Evolutionary conservation across 345 rosid genomes (phyloP), one percentile per base, ranked within the genome.

Genomic region (Xanthoceras sorbifolium): DNA sequence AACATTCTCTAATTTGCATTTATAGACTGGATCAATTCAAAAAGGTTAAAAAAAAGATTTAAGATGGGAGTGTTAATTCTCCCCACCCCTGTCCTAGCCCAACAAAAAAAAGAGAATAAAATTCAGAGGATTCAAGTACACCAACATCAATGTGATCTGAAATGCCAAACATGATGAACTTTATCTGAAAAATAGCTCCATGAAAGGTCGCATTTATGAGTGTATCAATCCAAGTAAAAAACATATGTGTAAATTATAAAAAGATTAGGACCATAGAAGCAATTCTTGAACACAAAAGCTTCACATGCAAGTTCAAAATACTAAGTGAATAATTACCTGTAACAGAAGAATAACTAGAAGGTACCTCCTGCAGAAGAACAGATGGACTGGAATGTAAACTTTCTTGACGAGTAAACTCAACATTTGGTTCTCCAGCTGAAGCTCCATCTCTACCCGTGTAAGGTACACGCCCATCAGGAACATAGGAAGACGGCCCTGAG

Each of bases 291-390:
- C 72, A 89, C 83, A 84, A n/a, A n/a, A 83, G 86, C 85, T 83
- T 84, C 87, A 85, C 78, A 83, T 63, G 84, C 86, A 87, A 88
- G 77, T 83, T 71, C 81, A 83, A 84, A 84, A 82, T 80, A 79
- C 87, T 78, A 83, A 86, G 88, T 86, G 84, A 89, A 87, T 81
- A 71, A 87, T 97, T 97, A 97, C 98, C 99, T 97, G 99, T 77
- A 84, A 89, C 90, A 85, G 99, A 91, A 91, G 98, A 97, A 97
- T 97, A 92, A 94, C 98, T 91, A 94, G 92, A 97, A 97, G 99
- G 91, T 97, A 94, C 99, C 98, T 97, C 99, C 98, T 94, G 99
- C 97, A 78, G 94, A 91, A 86, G 92, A 92, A 86, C 87, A 84
- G 86, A 85, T 76, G 92, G 83, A 84, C 83, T 82, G 77, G 90